A percentile compares a stretch with the other conserved stretches of the same genome.
Evolutionary conservation across 805 yeast genomes (phyloP).

Genomic region (Maudiozyma barnettii): DNA sequence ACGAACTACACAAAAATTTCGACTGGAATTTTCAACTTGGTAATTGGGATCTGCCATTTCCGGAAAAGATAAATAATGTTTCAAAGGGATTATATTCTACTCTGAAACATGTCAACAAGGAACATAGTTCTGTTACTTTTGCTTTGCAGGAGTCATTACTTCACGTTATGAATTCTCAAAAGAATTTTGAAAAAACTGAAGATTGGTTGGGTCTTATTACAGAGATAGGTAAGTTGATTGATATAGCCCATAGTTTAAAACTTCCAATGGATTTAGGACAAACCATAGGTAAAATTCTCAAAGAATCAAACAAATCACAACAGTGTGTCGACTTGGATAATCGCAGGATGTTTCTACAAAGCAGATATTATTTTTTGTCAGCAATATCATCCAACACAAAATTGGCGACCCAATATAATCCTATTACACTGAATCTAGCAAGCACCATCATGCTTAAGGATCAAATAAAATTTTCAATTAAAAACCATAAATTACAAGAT

Average conservation of each 20-base stretch:
- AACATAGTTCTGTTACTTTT: background rate
- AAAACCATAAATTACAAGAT: slow-evolving; percentile 15
- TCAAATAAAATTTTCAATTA: slow-evolving; percentile 7
- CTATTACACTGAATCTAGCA: background rate
- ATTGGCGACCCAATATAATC: background rate
- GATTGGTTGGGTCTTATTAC: slow-evolving; percentile 18
- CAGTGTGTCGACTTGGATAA: slow-evolving; percentile 5
- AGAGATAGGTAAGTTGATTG: slow-evolving; percentile 9
- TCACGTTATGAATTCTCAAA: background rate
- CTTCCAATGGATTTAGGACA: background rate
- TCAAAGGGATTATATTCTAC: slow-evolving; percentile 44
- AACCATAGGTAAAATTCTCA: background rate
- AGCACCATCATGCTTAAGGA: slow-evolving; percentile 5
- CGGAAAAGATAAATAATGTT: slow-evolving; percentile 30
- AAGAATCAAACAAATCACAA: background rate
- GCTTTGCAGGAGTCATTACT: slow-evolving; percentile 5
- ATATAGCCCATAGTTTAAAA: slow-evolving; percentile 1
- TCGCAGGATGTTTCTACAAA: slow-evolving; percentile 10
- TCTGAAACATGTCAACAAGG: slow-evolving; percentile 33
- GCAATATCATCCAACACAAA: slow-evolving; percentile 1
- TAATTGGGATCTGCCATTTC: slow-evolving; percentile 64
- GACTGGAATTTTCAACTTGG: slow-evolving; percentile 70
- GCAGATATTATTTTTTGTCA: slow-evolving; percentile 11
- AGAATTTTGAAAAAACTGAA: slow-evolving; percentile 5
- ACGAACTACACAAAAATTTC: slow-evolving; percentile 27